A percentile compares a stretch with the other conserved stretches of the same genome.
Evolutionary conservation across 495 filamentous ascomycete species (phyloP).

Genomic region (Penicillium turbatum): DNA sequence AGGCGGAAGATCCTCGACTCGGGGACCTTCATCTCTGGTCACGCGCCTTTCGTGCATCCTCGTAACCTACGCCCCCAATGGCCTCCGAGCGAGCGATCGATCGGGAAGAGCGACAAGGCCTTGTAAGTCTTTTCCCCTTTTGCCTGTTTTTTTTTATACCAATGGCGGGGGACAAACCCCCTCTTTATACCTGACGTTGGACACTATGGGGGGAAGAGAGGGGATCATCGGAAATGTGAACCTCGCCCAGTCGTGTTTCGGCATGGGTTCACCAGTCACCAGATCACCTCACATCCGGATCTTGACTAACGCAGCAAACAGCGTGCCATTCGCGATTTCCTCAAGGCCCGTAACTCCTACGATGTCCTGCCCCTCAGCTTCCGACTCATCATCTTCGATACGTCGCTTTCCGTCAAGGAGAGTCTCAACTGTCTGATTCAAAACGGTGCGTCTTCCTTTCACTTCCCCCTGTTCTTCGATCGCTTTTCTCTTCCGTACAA

Average conservation of each 20-base stretch:
- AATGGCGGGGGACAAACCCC: neutral
- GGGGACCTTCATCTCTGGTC: constrained; percentile 34
- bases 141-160: constrained; percentile 13
- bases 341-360: constrained; percentile 95
- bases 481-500: constrained; percentile 4
- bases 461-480: neutral
- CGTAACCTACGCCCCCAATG: constrained; percentile 72
- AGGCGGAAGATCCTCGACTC: constrained; percentile 27
- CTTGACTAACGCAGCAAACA: constrained; percentile 42
- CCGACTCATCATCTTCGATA: constrained; percentile 93
- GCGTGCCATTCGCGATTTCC: constrained; percentile 90
- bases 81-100: constrained; percentile 70
- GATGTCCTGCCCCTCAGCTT: constrained; percentile 98
- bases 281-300: constrained; percentile 18
- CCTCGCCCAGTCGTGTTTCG: constrained; percentile 12
- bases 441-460: constrained; percentile 63
- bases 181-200: constrained; percentile 13
- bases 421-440: constrained; percentile 95
- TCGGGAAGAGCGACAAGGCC: constrained; percentile 84
- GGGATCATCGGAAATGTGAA: constrained; percentile 15
- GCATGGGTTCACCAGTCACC: constrained; percentile 6
- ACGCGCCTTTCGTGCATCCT: constrained; percentile 66
- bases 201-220: constrained; percentile 5
- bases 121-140: constrained; percentile 68
- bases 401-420: constrained; percentile 91